Conservation (phyloP, 108 stramenopile species). For the Fistulifera pelliculosa region DNA sequence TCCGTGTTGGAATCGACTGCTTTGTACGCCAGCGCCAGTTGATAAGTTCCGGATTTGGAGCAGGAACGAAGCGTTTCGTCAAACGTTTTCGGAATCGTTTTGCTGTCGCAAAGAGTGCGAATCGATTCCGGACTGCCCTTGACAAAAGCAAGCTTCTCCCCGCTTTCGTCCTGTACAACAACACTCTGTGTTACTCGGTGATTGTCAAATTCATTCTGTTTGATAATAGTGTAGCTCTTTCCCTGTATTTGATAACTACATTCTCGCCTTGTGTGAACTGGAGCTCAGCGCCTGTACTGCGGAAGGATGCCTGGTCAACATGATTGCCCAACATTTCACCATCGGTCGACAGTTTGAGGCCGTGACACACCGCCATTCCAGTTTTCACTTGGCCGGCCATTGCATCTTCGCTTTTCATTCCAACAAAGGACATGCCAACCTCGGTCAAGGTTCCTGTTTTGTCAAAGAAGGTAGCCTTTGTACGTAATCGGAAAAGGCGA, state of each 20-base stretch:
- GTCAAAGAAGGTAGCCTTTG: slow-evolving; percentile 84
- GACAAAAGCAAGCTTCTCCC: slow-evolving; percentile 23
- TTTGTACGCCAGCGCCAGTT: slow-evolving; percentile 41
- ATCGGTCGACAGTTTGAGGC: slow-evolving; percentile 16
- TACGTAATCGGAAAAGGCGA: no score
- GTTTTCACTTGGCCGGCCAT: slow-evolving; percentile 4
- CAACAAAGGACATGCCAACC: slow-evolving; percentile 49
- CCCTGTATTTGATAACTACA: slow-evolving; percentile 12
- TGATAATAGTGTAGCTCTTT: slow-evolving; percentile 25
- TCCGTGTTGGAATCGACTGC: slow-evolving; percentile 13
- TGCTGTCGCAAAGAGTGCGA: slow-evolving; percentile 25
- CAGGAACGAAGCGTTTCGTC: slow-evolving; percentile 19
- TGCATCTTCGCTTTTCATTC: not conserved
- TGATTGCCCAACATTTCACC: slow-evolving; percentile 43
- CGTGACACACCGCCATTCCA: slow-evolving; percentile 53
- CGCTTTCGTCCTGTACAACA: slow-evolving; percentile 25
- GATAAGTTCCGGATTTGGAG: slow-evolving; percentile 45
- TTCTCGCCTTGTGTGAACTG: slow-evolving; percentile 18
- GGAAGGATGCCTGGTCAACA: slow-evolving; percentile 34
- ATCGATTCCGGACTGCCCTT: slow-evolving; percentile 52
- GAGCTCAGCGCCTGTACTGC: no score
- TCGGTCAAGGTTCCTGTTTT: slow-evolving; percentile 79
- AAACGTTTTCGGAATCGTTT: slow-evolving; percentile 36
- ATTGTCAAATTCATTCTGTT: slow-evolving; percentile 57
- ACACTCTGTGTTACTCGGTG: slow-evolving; percentile 58